Evolutionary conservation across 495 filamentous ascomycete species (phyloP).

Genomic region (Clavariopsis aquatica): DNA sequence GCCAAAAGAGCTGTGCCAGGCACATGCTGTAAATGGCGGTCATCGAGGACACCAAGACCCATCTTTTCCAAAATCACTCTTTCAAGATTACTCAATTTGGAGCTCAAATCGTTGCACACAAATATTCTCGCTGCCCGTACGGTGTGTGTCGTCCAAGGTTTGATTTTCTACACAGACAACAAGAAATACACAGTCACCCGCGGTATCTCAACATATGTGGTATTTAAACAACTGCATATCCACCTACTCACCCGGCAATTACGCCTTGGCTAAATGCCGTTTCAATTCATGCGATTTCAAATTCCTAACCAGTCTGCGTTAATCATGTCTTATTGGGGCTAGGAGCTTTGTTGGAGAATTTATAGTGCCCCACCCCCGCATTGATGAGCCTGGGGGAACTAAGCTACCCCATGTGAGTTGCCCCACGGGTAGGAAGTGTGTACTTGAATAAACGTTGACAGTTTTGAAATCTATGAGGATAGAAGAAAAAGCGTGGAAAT

Average conservation of each 20-base stretch:
- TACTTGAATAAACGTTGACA: too few relatives aligned
- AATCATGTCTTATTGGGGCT: neutral
- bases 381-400: neutral
- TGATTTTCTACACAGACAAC: too few relatives aligned
- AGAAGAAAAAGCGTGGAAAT: too few relatives aligned
- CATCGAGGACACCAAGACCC: conserved; percentile 30
- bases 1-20: conserved; percentile 38
- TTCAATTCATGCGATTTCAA: neutral
- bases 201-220: neutral
- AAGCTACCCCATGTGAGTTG: neutral
- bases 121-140: too few relatives aligned
- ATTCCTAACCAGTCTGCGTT: neutral
- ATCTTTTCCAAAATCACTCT: neutral
- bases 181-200: too few relatives aligned
- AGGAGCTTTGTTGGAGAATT: neutral
- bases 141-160: too few relatives aligned
- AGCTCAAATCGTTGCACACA: too few relatives aligned
- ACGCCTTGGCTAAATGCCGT: conserved; percentile 2
- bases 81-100: too few relatives aligned
- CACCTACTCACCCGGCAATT: neutral
- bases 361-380: conserved; percentile 12
- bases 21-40: conserved; percentile 29
- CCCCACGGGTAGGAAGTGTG: conserved; percentile 2
- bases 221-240: neutral
- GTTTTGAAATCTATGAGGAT: too few relatives aligned